Base-by-base conservation (phyloP, 2,329 filamentous ascomycete genomes). In the Aureobasidium sp. region DNA sequence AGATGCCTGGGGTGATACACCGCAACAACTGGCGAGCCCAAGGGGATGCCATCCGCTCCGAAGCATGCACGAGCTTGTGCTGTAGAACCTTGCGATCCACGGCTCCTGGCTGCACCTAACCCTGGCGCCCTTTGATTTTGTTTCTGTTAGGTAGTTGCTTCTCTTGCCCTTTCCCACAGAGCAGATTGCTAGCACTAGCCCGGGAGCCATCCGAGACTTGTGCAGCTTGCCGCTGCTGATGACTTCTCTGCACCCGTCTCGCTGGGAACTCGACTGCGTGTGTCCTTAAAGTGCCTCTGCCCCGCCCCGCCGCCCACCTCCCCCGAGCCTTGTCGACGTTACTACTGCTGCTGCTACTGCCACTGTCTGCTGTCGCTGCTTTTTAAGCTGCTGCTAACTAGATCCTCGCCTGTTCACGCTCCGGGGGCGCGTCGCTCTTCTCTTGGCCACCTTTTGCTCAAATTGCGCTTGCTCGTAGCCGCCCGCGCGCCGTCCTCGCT, bases 201-300 rank as follows among this genome's bases (percentile, higher is more conserved):
- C 60, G 60, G 60, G 60, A 56, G 52, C 60, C 51, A 55, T 62
- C 60, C 51, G 60, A 62, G 60, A 56, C 60, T 62, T 62, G 60
- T 42, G 60, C 60, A 62, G 60, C 60, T 56, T 56, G 14, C 60
- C 60, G 60, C 41, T 61, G 57, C 47, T 61, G 57, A 61, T 61
- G 57, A 61, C 57, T 61, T 51, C 57, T 61, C 57, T 61, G 57
- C 57, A 61, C 57, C 57, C 57, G 47, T 61, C 57, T 61, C 47
- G 41, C 57, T 61, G 57, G 57, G 57, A 52, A 31, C 42, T 45
- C n/a, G 57, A 51, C 57, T 61, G 57, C 57, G 57, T 52, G n/a
- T 61, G 45, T 52, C 47, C 47, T 61, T 61, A 61, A 61, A 61
- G 57, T 61, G 57, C 57, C 57, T 44, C 37, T 61, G 57, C 57